Evolutionary conservation across 495 filamentous ascomycete genomes (phyloP).

Genomic region (Lichina pygmaea): DNA sequence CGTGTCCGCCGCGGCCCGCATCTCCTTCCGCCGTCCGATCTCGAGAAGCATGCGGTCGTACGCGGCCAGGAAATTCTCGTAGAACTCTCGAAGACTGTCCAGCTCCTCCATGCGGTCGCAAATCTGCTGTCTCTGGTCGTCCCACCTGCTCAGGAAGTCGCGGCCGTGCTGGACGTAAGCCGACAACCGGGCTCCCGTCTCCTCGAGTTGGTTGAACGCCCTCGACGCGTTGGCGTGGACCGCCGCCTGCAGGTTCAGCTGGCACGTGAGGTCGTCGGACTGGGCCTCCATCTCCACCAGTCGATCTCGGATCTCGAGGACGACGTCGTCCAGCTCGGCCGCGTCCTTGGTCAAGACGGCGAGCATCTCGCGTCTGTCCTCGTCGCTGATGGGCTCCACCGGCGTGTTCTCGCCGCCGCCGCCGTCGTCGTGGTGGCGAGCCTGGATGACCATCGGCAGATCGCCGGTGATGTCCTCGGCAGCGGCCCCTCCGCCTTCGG

Average conservation of each 20-base stretch:
- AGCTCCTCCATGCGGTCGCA: constrained; percentile 42
- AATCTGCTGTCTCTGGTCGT: constrained; percentile 42
- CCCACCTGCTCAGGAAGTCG: constrained; percentile 50
- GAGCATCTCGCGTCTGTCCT: constrained; percentile 62
- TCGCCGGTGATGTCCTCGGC: constrained; percentile 32
- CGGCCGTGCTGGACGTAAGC: constrained; percentile 40
- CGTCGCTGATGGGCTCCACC: constrained; percentile 42
- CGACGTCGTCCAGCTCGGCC: constrained; percentile 67
- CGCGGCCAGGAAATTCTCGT: constrained; percentile 56
- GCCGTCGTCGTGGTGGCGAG: constrained; percentile 18
- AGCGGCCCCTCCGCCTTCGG: constrained; percentile 65
- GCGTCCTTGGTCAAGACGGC: constrained; percentile 62
- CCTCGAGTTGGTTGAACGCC: constrained; percentile 38
- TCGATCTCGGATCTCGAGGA: constrained; percentile 52
- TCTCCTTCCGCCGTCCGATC: constrained; percentile 39
- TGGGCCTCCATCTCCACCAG: constrained; percentile 49
- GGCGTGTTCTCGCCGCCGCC: constrained; percentile 24
- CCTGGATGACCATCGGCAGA: constrained; percentile 21
- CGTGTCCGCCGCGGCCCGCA: constrained; percentile 43
- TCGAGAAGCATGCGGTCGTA: constrained; percentile 71
- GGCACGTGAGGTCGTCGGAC: constrained; percentile 27
- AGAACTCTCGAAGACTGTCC: constrained; percentile 42
- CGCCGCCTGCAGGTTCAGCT: constrained; percentile 24
- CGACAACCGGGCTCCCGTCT: constrained; percentile 34
- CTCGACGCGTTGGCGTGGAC: constrained; percentile 20